Conservation (phyloP, 2,329 filamentous ascomycete genomes). For the Furcasterigmium furcatum region DNA sequence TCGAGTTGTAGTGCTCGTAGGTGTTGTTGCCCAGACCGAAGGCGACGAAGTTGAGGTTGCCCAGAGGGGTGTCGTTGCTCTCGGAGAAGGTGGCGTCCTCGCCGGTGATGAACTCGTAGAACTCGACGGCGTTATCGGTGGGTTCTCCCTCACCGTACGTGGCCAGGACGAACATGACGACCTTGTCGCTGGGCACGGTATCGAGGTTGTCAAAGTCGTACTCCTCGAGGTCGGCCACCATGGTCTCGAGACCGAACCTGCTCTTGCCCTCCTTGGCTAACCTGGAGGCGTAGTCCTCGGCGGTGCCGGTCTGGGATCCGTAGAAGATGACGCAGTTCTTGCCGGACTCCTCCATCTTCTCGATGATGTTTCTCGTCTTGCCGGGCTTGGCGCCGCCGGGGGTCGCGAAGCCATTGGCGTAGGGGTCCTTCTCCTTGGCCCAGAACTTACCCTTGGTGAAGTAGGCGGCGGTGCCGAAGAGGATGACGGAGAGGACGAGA, state of each 20-base stretch:
- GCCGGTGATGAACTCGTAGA: slow-evolving; percentile 90
- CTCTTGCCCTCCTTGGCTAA: slow-evolving; percentile 97
- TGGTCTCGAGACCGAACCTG: slow-evolving; percentile 92
- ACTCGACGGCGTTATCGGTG: slow-evolving; percentile 97
- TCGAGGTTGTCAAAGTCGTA: slow-evolving; percentile 97
- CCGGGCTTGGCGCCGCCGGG: slow-evolving; percentile 70
- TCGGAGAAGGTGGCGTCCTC: slow-evolving; percentile 82
- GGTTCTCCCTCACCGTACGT: slow-evolving; percentile 98
- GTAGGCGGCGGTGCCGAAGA: slow-evolving; percentile 87
- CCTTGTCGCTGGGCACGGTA: slow-evolving; percentile 80
- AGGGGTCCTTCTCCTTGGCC: slow-evolving; percentile 85
- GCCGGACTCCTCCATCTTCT: slow-evolving; percentile 91
- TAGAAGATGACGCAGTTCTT: slow-evolving; percentile 99
- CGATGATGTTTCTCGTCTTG: slow-evolving; percentile 86
- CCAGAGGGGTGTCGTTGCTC: slow-evolving; percentile 68
- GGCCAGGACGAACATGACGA: slow-evolving; percentile 92
- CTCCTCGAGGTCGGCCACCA: slow-evolving; percentile 97
- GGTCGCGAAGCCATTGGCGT: slow-evolving; percentile 71
- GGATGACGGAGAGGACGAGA: slow-evolving; percentile 79
- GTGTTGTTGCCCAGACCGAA: slow-evolving; percentile 99
- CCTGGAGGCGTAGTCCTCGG: slow-evolving; percentile 95
- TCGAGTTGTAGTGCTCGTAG: slow-evolving; percentile 98
- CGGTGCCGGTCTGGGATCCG: slow-evolving; percentile 96
- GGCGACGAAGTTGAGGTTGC: slow-evolving; percentile 85
- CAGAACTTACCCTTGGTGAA: slow-evolving; percentile 97